Base-by-base conservation (phyloP, 352 stramenopile species). In the Phytophthora europaea region DNA sequence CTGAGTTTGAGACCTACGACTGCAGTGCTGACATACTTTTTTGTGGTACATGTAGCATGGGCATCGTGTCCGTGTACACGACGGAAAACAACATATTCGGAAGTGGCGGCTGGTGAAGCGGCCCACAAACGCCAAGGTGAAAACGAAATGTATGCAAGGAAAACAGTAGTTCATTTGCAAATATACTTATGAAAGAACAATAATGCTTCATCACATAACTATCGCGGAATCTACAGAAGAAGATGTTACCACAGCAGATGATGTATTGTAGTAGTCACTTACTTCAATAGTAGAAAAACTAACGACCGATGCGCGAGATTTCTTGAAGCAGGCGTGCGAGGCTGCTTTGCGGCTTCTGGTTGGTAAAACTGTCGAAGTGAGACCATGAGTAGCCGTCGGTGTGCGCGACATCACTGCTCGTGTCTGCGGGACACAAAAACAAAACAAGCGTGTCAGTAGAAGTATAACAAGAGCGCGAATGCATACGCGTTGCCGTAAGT, bases 311-410 rank as follows among this genome's bases (percentile, higher is more conserved):
- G 6, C 76, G 76, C 22, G 81, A 85, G n/a, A 93, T 88, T 20
- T 94, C 87, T 76, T 94, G 87, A 3, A 93, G 70, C 20, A 94
- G 68, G 12, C 80, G 73, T 3, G 78, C 78, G 23, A 92, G 66
- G 45, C 79, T 81, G 58, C 61, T 92, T 23, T 78, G 70, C 20
- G 86, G 73, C 38, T 80, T 65, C 16, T 78, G 53, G 16, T 64
- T 87, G 55, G 81, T 78, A 75, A 92, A 92, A 65, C 76, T 92
- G 47, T 94, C 87, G 34, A 85, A 85, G 65, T 94, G 87, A 59
- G 87, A 92, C 87, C 85, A 94, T n/a, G 87, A 94, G 65, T 94
- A 94, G 6, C 81, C 81, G 43, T 94, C 87, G 1, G 85, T 90
- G 64, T 85, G 78, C 12, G 69, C 78, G 18, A 89, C 60, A 58